Evolutionary conservation across 768 basidiomycete species (phyloP).

Genomic region (Artomyces pyxidatus): DNA sequence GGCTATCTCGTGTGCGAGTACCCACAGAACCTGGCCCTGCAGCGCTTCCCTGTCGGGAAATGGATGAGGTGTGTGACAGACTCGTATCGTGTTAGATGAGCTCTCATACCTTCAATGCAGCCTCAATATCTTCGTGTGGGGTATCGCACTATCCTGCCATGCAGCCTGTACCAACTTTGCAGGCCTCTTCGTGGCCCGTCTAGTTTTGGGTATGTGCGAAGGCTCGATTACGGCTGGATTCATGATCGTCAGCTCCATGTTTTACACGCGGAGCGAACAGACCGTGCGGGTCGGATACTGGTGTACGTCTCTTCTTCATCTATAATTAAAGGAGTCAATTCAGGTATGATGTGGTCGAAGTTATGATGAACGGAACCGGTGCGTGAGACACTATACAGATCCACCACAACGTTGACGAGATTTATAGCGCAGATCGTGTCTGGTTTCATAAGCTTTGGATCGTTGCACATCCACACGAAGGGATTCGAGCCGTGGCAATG

Average conservation of each 20-base stretch:
- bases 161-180: slow-evolving; percentile 68
- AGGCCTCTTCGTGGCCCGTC: slow-evolving; percentile 51
- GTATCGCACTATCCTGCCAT: slow-evolving; percentile 47
- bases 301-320: slow-evolving; percentile 42
- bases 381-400: background rate
- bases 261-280: slow-evolving; percentile 66
- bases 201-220: slow-evolving; percentile 68
- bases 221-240: slow-evolving; percentile 67
- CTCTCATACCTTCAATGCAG: slow-evolving; percentile 24
- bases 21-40: slow-evolving; percentile 65
- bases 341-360: slow-evolving; percentile 25
- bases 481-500: slow-evolving; percentile 70
- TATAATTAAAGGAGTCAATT: background rate
- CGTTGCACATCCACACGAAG: slow-evolving; percentile 48
- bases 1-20: slow-evolving; percentile 66
- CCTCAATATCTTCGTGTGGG: slow-evolving; percentile 62
- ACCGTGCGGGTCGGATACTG: slow-evolving; percentile 66
- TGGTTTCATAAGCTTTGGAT: slow-evolving; percentile 62
- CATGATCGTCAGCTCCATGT: slow-evolving; percentile 71
- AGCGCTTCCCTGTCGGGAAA: slow-evolving; percentile 67
- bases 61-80: slow-evolving; percentile 58
- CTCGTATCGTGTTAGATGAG: background rate
- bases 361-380: slow-evolving; percentile 73
- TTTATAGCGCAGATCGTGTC: slow-evolving; percentile 57
- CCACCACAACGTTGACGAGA: background rate